phyloP scores from a whole-genome alignment of 305 asterid species.

The Lippia alba region DNA sequence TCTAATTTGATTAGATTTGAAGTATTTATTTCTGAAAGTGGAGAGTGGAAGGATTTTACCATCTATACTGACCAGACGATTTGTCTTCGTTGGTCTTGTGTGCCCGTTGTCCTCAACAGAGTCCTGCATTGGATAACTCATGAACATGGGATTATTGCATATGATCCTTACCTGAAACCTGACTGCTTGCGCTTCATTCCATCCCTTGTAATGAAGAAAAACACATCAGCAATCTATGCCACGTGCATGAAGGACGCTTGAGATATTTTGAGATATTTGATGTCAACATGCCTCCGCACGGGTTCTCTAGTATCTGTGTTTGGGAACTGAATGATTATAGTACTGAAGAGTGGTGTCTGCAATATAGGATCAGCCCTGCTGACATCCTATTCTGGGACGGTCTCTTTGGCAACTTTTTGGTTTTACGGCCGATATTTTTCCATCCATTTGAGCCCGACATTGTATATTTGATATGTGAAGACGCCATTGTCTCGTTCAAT shows the following conservation, averaged over 20 bases:
- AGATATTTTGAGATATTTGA: not conserved
- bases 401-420: too few species aligned
- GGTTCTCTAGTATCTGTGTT: not conserved
- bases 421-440: too few species aligned
- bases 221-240: not conserved
- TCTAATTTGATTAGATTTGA: not conserved
- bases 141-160: not conserved
- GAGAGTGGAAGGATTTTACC: constrained; percentile 13
- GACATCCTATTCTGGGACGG: too few species aligned
- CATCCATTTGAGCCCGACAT: too few species aligned
- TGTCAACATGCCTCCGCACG: not conserved
- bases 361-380: too few species aligned
- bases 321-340: constrained; percentile 10
- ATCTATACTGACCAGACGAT: not conserved
- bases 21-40: constrained; percentile 1
- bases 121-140: constrained; percentile 10
- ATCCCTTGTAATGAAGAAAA: not conserved
- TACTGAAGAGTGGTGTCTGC: not conserved
- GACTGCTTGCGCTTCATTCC: not conserved
- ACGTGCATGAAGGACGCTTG: not conserved
- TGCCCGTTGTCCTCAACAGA: not conserved
- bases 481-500: too few species aligned
- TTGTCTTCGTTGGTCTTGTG: not conserved
- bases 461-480: too few species aligned
- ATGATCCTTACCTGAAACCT: not conserved